Percentiles rank a stretch among this genome's conserved stretches.
These are phyloP conservation scores for Mortierella sp. DNA, from an alignment of 371 early-diverging fungal genomes.

Conservation along the genomic window DNA sequence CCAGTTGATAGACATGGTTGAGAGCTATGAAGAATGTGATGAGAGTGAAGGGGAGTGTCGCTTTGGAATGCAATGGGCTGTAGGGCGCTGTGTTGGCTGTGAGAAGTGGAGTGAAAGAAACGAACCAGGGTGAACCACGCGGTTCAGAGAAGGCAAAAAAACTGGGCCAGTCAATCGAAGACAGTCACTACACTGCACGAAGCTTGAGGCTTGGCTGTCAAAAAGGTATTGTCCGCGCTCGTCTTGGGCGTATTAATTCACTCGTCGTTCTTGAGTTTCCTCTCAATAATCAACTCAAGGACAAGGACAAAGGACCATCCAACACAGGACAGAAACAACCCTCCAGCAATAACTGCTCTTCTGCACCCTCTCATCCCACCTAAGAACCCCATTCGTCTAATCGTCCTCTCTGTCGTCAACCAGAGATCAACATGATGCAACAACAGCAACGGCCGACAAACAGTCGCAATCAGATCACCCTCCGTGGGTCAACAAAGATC, in stretches of 20 bases:
- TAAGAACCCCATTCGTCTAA: neutral
- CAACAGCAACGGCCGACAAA: slow-evolving; percentile 58
- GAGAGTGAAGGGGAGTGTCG: neutral
- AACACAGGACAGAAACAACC: neutral
- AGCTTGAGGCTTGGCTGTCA: neutral
- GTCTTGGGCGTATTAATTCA: neutral
- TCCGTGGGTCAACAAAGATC: slow-evolving; percentile 83
- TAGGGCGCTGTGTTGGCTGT: neutral
- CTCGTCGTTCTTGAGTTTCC: neutral
- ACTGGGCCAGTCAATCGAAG: neutral
- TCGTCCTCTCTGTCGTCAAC: neutral
- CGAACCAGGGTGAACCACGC: neutral
- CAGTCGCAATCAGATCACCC: slow-evolving; percentile 71
- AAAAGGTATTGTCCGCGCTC: neutral
- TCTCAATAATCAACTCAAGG: neutral
- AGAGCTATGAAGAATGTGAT: neutral
- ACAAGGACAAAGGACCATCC: neutral
- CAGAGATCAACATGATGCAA: slow-evolving; percentile 25
- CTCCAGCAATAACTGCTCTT: neutral
- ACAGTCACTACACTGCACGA: neutral
- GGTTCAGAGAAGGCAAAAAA: neutral
- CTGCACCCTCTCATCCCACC: neutral
- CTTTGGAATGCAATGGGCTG: slow-evolving; percentile 1
- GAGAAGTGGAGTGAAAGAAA: neutral
- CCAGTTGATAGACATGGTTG: slow-evolving; percentile 55